A percentile compares a stretch with the other conserved stretches of the same genome.
phyloP scores from a whole-genome alignment of 306 rosid species.

The Senna tora region DNA sequence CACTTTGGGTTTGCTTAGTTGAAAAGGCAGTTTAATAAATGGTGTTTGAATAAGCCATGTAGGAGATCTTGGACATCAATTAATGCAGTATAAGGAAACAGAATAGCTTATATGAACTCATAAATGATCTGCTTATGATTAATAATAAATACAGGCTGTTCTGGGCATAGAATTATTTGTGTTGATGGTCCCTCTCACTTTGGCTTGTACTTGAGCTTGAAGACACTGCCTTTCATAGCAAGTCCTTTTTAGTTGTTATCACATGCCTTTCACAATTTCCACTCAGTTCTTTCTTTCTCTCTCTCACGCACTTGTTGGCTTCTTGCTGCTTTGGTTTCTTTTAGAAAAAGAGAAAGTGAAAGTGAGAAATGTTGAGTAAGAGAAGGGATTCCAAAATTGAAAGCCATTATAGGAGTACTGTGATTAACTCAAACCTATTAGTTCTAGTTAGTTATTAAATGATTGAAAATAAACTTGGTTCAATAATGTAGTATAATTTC shows the following conservation, averaged over 20 bases:
- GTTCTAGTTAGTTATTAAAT: not conserved
- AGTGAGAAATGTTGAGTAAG: not conserved
- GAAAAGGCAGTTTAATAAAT: constrained; percentile 24
- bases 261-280: constrained; percentile 41
- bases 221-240: constrained; percentile 1
- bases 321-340: not conserved
- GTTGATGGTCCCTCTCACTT: not conserved
- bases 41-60: constrained; percentile 14
- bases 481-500: too few relatives aligned
- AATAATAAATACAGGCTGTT: not conserved
- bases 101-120: not conserved
- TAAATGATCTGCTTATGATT: constrained; percentile 31
- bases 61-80: not conserved
- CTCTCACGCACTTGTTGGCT: not conserved
- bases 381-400: not conserved
- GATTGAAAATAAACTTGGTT: not conserved
- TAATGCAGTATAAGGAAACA: too few relatives aligned
- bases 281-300: constrained; percentile 3
- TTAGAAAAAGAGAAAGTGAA: constrained; percentile 16
- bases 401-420: not conserved
- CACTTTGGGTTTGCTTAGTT: constrained; percentile 39
- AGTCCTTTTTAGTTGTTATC: constrained; percentile 40
- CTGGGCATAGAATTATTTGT: not conserved
- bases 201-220: constrained; percentile 22
- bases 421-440: not conserved